Conservation (phyloP, 345 rosid genomes). For the Syzygium grande region DNA sequence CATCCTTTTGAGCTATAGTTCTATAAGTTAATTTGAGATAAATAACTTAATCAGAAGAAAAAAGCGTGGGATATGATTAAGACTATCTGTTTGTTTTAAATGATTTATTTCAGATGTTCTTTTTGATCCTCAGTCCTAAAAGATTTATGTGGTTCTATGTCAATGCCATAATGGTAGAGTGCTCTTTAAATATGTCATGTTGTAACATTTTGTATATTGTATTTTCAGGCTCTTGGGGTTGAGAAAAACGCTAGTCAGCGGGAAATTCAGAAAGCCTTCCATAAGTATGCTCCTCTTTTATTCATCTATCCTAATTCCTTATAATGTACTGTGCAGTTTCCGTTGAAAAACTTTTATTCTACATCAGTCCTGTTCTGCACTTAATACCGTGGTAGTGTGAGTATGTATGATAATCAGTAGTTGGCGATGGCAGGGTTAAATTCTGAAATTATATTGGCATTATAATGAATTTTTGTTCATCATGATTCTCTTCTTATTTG, state of each 20-base stretch:
- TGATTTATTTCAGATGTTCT: background rate
- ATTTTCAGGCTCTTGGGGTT: constrained; percentile 78
- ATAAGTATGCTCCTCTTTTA: constrained; percentile 43
- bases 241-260: constrained; percentile 74
- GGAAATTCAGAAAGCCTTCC: constrained; percentile 97
- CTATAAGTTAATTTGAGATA: background rate
- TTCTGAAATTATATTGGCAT: background rate
- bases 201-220: background rate
- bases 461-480: background rate
- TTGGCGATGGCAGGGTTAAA: background rate
- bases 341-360: background rate
- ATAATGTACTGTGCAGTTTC: background rate
- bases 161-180: background rate
- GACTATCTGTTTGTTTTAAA: background rate
- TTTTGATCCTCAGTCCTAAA: background rate
- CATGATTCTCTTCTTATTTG: background rate
- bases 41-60: background rate
- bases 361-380: background rate
- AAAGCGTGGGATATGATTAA: background rate
- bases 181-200: background rate
- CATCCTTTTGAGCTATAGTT: background rate
- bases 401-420: background rate
- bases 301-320: background rate
- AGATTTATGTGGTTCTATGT: background rate
- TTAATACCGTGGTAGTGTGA: background rate